Evolutionary conservation across 257 asterid genomes (phyloP), one percentile per base, ranked within the genome.

Genomic region (Jaltomata sinuosa): DNA sequence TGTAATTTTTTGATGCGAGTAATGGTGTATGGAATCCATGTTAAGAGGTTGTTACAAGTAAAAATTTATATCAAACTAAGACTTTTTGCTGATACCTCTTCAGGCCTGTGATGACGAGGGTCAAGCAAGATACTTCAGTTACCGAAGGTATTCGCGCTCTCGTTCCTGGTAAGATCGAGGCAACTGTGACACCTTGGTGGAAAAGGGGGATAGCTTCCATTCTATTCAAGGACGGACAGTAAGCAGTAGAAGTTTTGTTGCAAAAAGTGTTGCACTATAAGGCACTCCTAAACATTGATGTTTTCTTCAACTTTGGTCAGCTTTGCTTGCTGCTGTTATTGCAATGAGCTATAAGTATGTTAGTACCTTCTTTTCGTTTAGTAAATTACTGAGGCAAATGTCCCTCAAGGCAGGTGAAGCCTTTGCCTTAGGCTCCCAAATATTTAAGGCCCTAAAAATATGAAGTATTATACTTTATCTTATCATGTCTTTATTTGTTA

Each of bases 101-200:
- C 91, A 94, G 99, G 88, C 87, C 92, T 5, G 84, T 57, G 19
- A 72, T 15, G 81, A 79, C 93, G 50, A 90, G 89, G 83, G 84
- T 85, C 25, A 89, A 91, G 84, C 89, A 86, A 89, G 84, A 83
- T 84, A 74, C 88, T 77, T 79, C 92, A 77, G 82, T 82, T 29
- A 72, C 64, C n/a, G 85, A 79, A 32, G 85, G 81, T 84, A 80
- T 83, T 77, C 77, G 52, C 64, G 15, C 88, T 55, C 94, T 94
- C 53, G 90, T 94, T 90, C 84, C 92, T 82, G 88, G 80, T 86
- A 93, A 92, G 85, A 88, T 85, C 2, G 92, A 85, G 82, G 31
- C 88, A 32, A 53, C 91, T 6, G 91, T 92, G 85, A 94, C 97
- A 49, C 96, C 97, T 2, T 94, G 98, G 98, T 96, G 98, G 99